Base-by-base conservation (phyloP, 306 rosid genomes). In the Dryas octopetala region DNA sequence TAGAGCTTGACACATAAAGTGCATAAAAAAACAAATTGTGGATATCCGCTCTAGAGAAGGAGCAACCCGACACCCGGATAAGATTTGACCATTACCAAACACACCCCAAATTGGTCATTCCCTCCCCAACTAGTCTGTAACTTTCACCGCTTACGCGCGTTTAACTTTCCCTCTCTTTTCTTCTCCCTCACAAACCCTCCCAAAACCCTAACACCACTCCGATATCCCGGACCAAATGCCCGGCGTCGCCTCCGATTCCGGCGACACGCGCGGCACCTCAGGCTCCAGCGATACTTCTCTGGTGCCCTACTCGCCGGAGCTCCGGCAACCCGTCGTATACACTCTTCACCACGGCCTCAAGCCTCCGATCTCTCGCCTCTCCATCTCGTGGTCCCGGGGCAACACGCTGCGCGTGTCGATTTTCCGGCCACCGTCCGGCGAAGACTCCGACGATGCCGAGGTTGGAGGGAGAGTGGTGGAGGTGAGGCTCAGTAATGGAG, bases 351-450 rank as follows among this genome's bases (percentile, higher is more conserved):
- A 95, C 10, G 90, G 85, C 62, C 85, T 91, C 48, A 51, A 81
- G 70, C 84, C 91, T 76, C 95, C 98, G 13, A 73, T 91, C 71
- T 82, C 88, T 76, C 87, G 95, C 76, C 59, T 90, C 41, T 80
- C 96, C 73, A 76, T 95, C 59, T 95, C 96, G 69, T 95, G 97
- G 97, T 82, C 89, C 73, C 86, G 86, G 73, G 98, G 96, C 76
- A 91, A 89, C 79, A 79, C 91, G 32, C 90, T 95, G 58, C 91
- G 91, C 69, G 87, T 95, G 70, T 87, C 98, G 17, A 83, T 90
- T 46, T 88, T 91, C 68, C 74, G 75, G 32, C 74, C 69, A 16
- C 66, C 78, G 12, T 45, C 79, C 26, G 80, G 67, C 0, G 78
- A 78, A 49, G 80, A 46, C 19, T 44, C 92, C 16, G 80, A 79